These are phyloP conservation scores for Phycomyces blakesleeanus DNA, from an alignment of 192 early-diverging fungal genomes.

Conservation along the genomic window DNA sequence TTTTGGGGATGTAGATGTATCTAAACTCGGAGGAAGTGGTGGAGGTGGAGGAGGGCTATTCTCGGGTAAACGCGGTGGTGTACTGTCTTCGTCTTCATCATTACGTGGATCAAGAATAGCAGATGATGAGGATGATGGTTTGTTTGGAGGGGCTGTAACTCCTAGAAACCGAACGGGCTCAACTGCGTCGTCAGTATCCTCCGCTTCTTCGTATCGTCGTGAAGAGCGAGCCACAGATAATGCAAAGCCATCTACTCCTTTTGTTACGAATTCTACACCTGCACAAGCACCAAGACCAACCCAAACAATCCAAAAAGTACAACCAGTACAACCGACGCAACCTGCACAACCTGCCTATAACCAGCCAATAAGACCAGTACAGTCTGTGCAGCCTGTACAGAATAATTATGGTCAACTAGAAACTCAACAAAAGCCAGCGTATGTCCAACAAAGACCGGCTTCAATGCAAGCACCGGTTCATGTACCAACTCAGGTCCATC, in stretches of 20 bases:
- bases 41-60: neutral
- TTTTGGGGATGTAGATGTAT: constrained; percentile 33
- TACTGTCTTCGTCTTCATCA: no score
- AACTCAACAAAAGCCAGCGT: neutral
- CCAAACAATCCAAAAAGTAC: neutral
- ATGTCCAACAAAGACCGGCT: neutral
- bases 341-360: no score
- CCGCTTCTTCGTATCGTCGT: no score
- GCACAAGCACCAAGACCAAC: neutral
- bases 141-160: constrained; percentile 10
- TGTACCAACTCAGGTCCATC: neutral
- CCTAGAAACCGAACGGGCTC: neutral
- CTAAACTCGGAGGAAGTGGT: constrained; percentile 14
- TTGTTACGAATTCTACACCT: neutral
- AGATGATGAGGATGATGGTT: constrained; percentile 23
- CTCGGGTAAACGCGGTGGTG: neutral
- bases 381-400: neutral
- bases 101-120: neutral
- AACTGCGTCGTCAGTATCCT: constrained; percentile 1
- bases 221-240: no score
- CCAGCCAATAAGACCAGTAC: neutral
- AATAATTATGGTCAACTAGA: neutral
- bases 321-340: neutral
- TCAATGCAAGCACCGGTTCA: neutral
- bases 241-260: neutral